A percentile compares a stretch with the other conserved stretches of the same genome.
phyloP scores from a whole-genome alignment of 1,284 basidiomycete species.

The Lignosus rhinocerotis region DNA sequence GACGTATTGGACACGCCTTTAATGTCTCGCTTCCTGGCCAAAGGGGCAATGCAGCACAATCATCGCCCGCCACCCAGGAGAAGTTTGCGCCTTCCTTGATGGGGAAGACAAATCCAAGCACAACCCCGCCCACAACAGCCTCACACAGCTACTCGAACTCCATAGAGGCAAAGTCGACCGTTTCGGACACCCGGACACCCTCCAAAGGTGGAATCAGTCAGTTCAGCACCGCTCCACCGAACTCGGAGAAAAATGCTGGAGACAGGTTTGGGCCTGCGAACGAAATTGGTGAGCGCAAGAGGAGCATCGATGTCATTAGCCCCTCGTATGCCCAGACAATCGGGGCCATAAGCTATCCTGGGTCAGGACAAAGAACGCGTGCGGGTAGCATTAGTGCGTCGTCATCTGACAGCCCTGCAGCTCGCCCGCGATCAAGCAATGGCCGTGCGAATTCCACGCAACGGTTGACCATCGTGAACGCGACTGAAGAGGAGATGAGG shows the following conservation, averaged over 20 bases:
- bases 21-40: slow-evolving; percentile 47
- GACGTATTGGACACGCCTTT: slow-evolving; percentile 71
- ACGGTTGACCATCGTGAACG: slow-evolving; percentile 32
- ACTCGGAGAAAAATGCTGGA: slow-evolving; percentile 8
- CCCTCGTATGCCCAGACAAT: slow-evolving; percentile 28
- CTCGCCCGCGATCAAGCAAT: slow-evolving; percentile 26
- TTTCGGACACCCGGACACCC: slow-evolving; percentile 9
- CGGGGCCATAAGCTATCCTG: slow-evolving; percentile 16
- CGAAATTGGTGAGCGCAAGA: slow-evolving; percentile 31
- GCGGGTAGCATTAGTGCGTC: slow-evolving; percentile 15
- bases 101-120: slow-evolving; percentile 2
- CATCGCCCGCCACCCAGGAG: not conserved
- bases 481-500: slow-evolving; percentile 27
- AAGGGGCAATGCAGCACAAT: slow-evolving; percentile 1
- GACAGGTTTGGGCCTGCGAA: slow-evolving; percentile 24
- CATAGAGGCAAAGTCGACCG: slow-evolving; percentile 11
- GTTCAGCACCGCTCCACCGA: slow-evolving; percentile 35
- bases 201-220: slow-evolving; percentile 18
- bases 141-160: slow-evolving; percentile 16
- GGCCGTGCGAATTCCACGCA: slow-evolving; percentile 15
- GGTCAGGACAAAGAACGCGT: not conserved
- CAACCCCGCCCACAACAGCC: not conserved
- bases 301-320: slow-evolving; percentile 19
- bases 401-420: slow-evolving; percentile 7
- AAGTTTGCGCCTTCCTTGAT: slow-evolving; percentile 10